phyloP scores from a whole-genome alignment of 176 grass and related monocot genomes.

The Musa troglodytarum region DNA sequence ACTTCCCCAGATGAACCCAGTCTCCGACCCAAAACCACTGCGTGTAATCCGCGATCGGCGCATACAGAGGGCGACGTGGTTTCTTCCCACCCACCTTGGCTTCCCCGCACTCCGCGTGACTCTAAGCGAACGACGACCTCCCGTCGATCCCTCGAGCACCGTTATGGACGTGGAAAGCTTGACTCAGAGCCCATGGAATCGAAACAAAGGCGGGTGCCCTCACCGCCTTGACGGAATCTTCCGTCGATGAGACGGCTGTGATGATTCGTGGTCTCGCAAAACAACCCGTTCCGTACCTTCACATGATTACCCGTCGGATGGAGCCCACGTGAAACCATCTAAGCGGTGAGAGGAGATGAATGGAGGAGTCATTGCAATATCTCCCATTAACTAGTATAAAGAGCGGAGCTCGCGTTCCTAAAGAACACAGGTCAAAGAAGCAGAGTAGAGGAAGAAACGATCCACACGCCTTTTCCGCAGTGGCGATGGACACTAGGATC shows the following conservation, averaged over 20 bases:
- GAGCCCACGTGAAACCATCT: too few relatives aligned
- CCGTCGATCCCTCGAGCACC: background rate
- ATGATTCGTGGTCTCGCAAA: too few relatives aligned
- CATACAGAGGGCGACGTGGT: background rate
- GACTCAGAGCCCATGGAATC: background rate
- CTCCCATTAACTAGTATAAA: background rate
- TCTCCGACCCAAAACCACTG: too few relatives aligned
- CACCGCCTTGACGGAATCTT: background rate
- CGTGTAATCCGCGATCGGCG: too few relatives aligned
- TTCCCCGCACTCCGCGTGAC: background rate
- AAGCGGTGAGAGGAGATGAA: too few relatives aligned
- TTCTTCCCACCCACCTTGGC: background rate
- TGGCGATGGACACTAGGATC: conserved; percentile 41
- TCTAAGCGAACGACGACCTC: background rate
- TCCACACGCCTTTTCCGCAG: background rate
- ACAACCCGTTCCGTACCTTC: too few relatives aligned
- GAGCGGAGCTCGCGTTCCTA: background rate
- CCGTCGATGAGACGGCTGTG: too few relatives aligned
- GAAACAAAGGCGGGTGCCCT: background rate
- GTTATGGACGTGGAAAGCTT: background rate
- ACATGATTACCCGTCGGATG: too few relatives aligned
- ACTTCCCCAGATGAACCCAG: too few relatives aligned
- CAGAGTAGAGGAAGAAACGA: background rate
- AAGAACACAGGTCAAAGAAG: background rate
- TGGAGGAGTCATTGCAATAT: too few relatives aligned